These are phyloP conservation scores for Lasiodiplodia citricola DNA, from an alignment of 2,329 filamentous ascomycete species.

Conservation along the genomic window DNA sequence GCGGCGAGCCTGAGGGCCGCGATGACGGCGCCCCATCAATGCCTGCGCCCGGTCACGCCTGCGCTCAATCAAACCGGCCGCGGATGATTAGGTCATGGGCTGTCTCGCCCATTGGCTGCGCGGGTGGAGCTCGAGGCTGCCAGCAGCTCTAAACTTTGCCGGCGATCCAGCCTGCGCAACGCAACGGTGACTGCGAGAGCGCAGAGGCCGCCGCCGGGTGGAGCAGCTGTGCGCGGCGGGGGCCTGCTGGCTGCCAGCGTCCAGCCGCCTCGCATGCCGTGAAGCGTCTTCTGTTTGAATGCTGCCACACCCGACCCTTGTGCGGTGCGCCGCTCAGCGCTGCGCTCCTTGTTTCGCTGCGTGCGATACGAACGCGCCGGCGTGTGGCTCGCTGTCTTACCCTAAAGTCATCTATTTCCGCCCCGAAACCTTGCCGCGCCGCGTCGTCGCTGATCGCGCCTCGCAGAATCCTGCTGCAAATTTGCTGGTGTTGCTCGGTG, in stretches of 20 bases:
- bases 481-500: slow-evolving; percentile 24
- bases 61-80: slow-evolving; percentile 16
- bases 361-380: slow-evolving; percentile 25
- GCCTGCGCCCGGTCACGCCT: slow-evolving; percentile 20
- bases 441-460: slow-evolving; percentile 24
- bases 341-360: slow-evolving; percentile 22
- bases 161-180: slow-evolving; percentile 21
- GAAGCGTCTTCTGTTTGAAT: slow-evolving; percentile 22
- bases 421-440: slow-evolving; percentile 24
- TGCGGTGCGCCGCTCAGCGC: slow-evolving; percentile 20
- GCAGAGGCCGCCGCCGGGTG: background rate
- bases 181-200: slow-evolving; percentile 6
- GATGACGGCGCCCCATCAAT: slow-evolving; percentile 20
- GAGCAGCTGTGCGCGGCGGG: background rate
- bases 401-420: slow-evolving; percentile 25
- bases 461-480: slow-evolving; percentile 27
- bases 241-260: background rate
- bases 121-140: slow-evolving; percentile 19
- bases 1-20: slow-evolving; percentile 22
- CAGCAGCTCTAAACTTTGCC: slow-evolving; percentile 15
- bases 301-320: slow-evolving; percentile 22
- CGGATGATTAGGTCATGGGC: slow-evolving; percentile 23
- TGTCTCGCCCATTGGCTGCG: slow-evolving; percentile 19
- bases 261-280: slow-evolving; percentile 9
- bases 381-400: slow-evolving; percentile 25